Percentiles rank a stretch among this genome's conserved stretches.
Evolutionary conservation across 129 eudicot species (phyloP).

Genomic region (Deinandra increscens): DNA sequence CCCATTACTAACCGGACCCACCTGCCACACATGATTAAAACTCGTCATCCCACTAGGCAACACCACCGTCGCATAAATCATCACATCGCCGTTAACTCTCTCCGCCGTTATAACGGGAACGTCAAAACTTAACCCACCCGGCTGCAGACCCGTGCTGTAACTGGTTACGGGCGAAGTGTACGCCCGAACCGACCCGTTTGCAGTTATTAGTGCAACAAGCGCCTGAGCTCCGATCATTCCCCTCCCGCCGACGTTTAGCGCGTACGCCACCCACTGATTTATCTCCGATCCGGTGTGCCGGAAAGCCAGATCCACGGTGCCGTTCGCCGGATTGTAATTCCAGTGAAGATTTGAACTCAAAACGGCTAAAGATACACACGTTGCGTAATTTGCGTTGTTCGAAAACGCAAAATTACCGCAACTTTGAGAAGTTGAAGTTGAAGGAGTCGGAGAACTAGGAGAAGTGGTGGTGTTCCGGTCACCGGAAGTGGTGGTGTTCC

Average conservation of each 20-base stretch:
- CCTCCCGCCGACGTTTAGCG: conserved; percentile 37
- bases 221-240: conserved; percentile 62
- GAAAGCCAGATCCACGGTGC: conserved; percentile 67
- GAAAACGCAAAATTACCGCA: conserved; percentile 36
- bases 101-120: conserved; percentile 45
- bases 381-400: conserved; percentile 30
- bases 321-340: conserved; percentile 50
- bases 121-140: conserved; percentile 40
- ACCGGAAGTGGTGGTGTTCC: too few relatives aligned
- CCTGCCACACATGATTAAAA: conserved; percentile 81
- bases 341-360: conserved; percentile 61
- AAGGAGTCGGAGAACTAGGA: conserved; percentile 3
- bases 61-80: conserved; percentile 58
- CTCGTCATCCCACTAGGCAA: conserved; percentile 53
- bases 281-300: conserved; percentile 43
- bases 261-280: conserved; percentile 80
- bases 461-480: too few relatives aligned
- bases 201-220: conserved; percentile 47
- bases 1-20: too few relatives aligned
- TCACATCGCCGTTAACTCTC: conserved; percentile 34
- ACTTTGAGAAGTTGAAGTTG: conserved; percentile 35
- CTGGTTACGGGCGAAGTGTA: conserved; percentile 37
- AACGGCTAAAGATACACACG: conserved; percentile 48
- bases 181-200: conserved; percentile 43
- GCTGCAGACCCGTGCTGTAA: conserved; percentile 8